Percentiles rank a stretch among this genome's conserved stretches.
phyloP scores from a whole-genome alignment of 2,329 filamentous ascomycete genomes.

The Coleophoma eucalyptorum region DNA sequence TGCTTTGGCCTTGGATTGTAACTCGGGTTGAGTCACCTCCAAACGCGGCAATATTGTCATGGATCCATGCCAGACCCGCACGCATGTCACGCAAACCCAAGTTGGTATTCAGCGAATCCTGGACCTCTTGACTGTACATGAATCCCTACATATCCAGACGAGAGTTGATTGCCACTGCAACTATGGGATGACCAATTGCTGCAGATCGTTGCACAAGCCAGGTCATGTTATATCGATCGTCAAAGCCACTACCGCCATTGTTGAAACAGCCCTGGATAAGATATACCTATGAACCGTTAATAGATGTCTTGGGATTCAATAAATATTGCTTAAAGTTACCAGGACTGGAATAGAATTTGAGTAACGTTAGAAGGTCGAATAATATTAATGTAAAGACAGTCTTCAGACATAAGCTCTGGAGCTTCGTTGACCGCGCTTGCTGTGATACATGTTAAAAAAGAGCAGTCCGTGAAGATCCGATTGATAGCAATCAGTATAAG shows the following conservation, averaged over 20 bases:
- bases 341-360: not conserved
- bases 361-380: not conserved
- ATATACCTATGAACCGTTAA: not conserved
- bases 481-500: not conserved
- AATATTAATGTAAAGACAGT: not conserved
- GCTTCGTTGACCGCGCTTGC: not conserved
- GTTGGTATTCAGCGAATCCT: not conserved
- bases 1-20: too few relatives aligned
- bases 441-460: not conserved
- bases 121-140: not conserved
- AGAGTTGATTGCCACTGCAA: not conserved
- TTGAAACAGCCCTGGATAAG: not conserved
- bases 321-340: not conserved
- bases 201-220: not conserved
- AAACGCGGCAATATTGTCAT: not conserved
- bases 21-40: too few relatives aligned
- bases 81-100: not conserved
- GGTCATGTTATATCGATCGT: not conserved
- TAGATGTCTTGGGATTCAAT: not conserved
- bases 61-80: not conserved
- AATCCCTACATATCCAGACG: not conserved
- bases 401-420: not conserved
- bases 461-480: not conserved
- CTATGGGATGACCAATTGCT: not conserved
- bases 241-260: not conserved